Percentiles rank a stretch among this genome's conserved stretches.
Evolutionary conservation across 1,284 basidiomycete species (phyloP).

Genomic region (Apiotrichum gamsii): DNA sequence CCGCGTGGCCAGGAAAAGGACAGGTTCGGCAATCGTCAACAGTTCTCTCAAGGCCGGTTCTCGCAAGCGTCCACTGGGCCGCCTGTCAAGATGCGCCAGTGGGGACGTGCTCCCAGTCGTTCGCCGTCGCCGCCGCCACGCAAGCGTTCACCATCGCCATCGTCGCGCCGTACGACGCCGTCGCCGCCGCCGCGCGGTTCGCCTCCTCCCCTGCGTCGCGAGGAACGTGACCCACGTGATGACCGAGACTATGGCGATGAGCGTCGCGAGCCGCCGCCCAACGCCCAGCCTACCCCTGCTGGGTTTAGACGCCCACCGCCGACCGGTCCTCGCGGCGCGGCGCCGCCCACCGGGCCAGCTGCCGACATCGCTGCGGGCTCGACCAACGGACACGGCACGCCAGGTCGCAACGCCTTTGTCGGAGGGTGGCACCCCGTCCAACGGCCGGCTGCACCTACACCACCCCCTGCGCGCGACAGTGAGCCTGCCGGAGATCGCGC

Average conservation of each 20-base stretch:
- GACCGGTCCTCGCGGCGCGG: background rate
- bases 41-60: background rate
- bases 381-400: too few relatives aligned
- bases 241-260: too few relatives aligned
- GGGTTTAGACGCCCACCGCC: background rate
- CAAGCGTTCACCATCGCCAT: too few relatives aligned
- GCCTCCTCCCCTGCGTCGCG: too few relatives aligned
- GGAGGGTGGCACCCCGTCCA: background rate
- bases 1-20: background rate
- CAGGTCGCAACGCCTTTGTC: background rate
- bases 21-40: too few relatives aligned
- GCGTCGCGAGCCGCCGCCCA: too few relatives aligned
- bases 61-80: background rate
- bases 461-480: too few relatives aligned
- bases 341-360: constrained; percentile 3
- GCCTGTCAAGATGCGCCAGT: constrained; percentile 16
- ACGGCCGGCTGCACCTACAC: background rate
- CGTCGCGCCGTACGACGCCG: background rate
- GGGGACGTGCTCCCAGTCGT: constrained; percentile 6
- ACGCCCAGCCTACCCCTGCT: background rate
- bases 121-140: background rate
- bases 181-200: constrained; percentile 1
- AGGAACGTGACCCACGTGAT: background rate
- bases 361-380: background rate
- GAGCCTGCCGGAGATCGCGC: too few relatives aligned